Percentiles rank a stretch among this genome's conserved stretches.
phyloP scores from a whole-genome alignment of 257 asterid genomes.

The Datura wrightii region DNA sequence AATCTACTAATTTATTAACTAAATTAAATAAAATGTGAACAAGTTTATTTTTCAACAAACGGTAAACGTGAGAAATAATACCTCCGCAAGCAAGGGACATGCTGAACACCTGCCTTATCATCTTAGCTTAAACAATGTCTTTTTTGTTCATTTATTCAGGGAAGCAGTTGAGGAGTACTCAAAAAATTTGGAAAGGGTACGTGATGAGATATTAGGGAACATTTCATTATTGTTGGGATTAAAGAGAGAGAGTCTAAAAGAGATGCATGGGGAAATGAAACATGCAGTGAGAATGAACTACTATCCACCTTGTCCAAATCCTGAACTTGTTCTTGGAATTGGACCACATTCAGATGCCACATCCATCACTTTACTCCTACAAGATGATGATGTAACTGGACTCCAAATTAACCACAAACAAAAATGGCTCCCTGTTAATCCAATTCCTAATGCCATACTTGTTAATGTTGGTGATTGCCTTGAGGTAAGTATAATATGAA shows the following conservation, averaged over 20 bases:
- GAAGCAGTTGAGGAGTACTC: constrained; percentile 52
- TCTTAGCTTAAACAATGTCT: too few species aligned
- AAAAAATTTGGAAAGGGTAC: constrained; percentile 41
- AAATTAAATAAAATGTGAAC: too few species aligned
- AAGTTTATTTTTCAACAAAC: too few species aligned
- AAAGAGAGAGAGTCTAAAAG: constrained; percentile 35
- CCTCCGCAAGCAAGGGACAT: too few species aligned
- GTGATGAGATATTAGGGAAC: constrained; percentile 40
- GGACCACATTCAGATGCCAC: constrained; percentile 53
- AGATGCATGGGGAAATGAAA: constrained; percentile 42
- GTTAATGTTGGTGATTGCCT: constrained; percentile 54
- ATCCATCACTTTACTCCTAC: constrained; percentile 48
- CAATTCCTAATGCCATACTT: constrained; percentile 50
- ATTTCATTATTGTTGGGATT: constrained; percentile 50
- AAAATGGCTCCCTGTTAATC: constrained; percentile 49
- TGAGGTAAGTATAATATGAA: constrained; percentile 36
- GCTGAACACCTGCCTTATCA: too few species aligned
- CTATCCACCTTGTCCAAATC: constrained; percentile 50
- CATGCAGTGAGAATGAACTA: constrained; percentile 51
- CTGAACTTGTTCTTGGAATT: constrained; percentile 56
- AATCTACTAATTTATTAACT: too few species aligned
- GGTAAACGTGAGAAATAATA: too few species aligned
- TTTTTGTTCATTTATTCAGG: constrained; percentile 23
- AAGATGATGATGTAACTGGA: constrained; percentile 46
- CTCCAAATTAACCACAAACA: constrained; percentile 50